Percentiles rank a stretch among this genome's conserved stretches.
Conservation (phyloP, 129 eudicot genomes). For the Chrysanthemum makinoi region DNA sequence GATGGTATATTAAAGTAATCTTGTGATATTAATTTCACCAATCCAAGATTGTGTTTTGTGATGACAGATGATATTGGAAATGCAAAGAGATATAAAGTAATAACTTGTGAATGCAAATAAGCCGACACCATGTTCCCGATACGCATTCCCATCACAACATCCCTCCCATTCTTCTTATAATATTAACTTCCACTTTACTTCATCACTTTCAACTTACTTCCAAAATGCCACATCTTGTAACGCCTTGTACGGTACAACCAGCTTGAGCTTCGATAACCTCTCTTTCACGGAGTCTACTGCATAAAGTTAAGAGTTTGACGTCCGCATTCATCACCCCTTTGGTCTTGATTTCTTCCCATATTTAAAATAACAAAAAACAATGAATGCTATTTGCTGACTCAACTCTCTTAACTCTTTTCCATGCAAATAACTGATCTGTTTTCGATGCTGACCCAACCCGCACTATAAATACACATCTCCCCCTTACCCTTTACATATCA, state of each 20-base stretch:
- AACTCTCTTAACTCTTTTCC: slow-evolving; percentile 35
- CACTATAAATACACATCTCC: slow-evolving; percentile 42
- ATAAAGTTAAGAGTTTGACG: slow-evolving; percentile 5
- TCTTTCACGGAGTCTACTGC: slow-evolving; percentile 30
- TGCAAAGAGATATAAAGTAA: slow-evolving; percentile 28
- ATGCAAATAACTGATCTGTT: slow-evolving; percentile 55
- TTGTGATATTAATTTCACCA: slow-evolving; percentile 13
- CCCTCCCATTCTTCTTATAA: slow-evolving; percentile 25
- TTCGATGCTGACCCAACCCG: slow-evolving; percentile 35
- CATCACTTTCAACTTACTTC: slow-evolving; percentile 23
- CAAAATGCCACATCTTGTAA: slow-evolving; percentile 11
- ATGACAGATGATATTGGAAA: slow-evolving; percentile 4
- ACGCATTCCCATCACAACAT: slow-evolving; percentile 38
- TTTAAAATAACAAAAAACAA: slow-evolving; percentile 13
- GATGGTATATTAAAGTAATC: not conserved
- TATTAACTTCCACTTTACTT: slow-evolving; percentile 32
- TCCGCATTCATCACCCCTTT: slow-evolving; percentile 33
- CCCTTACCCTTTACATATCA: slow-evolving; percentile 25
- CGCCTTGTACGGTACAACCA: slow-evolving; percentile 11
- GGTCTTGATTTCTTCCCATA: slow-evolving; percentile 18
- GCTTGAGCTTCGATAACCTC: slow-evolving; percentile 6
- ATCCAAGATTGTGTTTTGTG: slow-evolving; percentile 17
- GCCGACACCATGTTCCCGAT: slow-evolving; percentile 57
- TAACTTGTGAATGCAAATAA: slow-evolving; percentile 28
- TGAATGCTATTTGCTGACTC: slow-evolving; percentile 26